These are phyloP conservation scores for Alloteropsis semialata DNA, from an alignment of 176 grass and related monocot species.

Conservation along the genomic window DNA sequence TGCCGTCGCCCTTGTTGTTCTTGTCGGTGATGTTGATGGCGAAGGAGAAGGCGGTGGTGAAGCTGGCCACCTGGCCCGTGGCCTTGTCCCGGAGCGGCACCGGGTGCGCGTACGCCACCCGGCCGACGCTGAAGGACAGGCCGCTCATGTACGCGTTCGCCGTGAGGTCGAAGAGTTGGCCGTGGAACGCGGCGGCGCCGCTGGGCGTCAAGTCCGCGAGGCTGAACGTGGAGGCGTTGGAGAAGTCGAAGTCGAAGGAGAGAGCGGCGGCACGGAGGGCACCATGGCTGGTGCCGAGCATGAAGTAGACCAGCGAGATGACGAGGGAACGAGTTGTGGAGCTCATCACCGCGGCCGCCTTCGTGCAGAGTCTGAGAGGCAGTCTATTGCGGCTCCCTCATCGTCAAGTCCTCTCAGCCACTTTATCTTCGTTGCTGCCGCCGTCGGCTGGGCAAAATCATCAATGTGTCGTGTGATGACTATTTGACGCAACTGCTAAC, in stretches of 20 bases:
- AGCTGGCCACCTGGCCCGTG: conserved; percentile 28
- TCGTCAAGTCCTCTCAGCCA: too few species aligned
- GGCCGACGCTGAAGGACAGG: not conserved
- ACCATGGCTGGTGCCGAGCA: not conserved
- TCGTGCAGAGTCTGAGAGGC: too few species aligned
- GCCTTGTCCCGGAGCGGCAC: not conserved
- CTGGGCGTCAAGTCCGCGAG: not conserved
- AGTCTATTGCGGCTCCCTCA: too few species aligned
- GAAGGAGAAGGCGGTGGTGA: conserved; percentile 45
- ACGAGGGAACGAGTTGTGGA: not conserved
- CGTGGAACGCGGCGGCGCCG: not conserved
- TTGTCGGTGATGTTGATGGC: not conserved
- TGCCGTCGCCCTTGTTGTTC: conserved; percentile 27
- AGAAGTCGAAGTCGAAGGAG: conserved; percentile 47
- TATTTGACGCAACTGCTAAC: too few species aligned
- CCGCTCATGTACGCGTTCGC: not conserved
- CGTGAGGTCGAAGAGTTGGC: not conserved
- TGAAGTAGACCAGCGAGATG: not conserved
- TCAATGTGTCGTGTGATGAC: too few species aligned
- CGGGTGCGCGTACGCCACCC: not conserved
- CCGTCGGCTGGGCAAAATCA: too few species aligned
- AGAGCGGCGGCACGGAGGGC: not conserved
- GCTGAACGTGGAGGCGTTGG: not conserved
- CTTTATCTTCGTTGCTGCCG: too few species aligned
- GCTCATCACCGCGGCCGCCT: not conserved